These are phyloP conservation scores for Candida qinlingensis DNA, from an alignment of 805 yeast species.

Conservation along the genomic window DNA sequence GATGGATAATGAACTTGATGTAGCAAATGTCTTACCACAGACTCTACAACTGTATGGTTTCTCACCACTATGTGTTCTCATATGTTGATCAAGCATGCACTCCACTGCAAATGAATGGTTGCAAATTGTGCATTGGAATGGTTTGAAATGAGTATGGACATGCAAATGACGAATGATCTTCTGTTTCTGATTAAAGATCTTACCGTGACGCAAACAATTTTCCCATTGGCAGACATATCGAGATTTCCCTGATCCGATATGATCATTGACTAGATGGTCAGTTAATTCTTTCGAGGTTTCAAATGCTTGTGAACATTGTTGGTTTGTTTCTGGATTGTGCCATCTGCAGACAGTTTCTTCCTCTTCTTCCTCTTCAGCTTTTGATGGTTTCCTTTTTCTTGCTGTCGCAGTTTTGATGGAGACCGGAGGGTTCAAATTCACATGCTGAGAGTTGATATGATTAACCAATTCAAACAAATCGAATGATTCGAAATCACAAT, in stretches of 20 bases:
- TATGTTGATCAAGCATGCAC: slow-evolving; percentile 72
- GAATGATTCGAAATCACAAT: slow-evolving; percentile 55
- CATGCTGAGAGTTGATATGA: slow-evolving; percentile 50
- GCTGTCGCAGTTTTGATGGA: background rate
- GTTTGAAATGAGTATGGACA: slow-evolving; percentile 82
- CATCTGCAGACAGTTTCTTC: slow-evolving; percentile 22
- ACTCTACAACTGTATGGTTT: slow-evolving; percentile 71
- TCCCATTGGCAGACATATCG: slow-evolving; percentile 72
- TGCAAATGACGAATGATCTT: slow-evolving; percentile 82
- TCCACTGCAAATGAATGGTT: slow-evolving; percentile 70
- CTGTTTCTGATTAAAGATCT: slow-evolving; percentile 75
- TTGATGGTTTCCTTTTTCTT: background rate
- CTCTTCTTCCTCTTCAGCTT: background rate
- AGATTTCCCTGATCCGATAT: slow-evolving; percentile 70
- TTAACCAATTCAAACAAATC: slow-evolving; percentile 49
- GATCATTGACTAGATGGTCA: slow-evolving; percentile 60
- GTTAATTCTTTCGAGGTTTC: slow-evolving; percentile 56
- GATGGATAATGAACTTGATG: slow-evolving; percentile 75
- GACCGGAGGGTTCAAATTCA: slow-evolving; percentile 1
- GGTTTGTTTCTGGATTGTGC: slow-evolving; percentile 9
- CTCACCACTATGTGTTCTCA: slow-evolving; percentile 84
- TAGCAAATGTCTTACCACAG: slow-evolving; percentile 78
- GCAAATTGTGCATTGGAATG: slow-evolving; percentile 69
- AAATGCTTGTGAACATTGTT: slow-evolving; percentile 46
- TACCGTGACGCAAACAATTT: slow-evolving; percentile 60